Conservation (phyloP, 768 basidiomycete genomes). For the Russula griseocarnosa region DNA sequence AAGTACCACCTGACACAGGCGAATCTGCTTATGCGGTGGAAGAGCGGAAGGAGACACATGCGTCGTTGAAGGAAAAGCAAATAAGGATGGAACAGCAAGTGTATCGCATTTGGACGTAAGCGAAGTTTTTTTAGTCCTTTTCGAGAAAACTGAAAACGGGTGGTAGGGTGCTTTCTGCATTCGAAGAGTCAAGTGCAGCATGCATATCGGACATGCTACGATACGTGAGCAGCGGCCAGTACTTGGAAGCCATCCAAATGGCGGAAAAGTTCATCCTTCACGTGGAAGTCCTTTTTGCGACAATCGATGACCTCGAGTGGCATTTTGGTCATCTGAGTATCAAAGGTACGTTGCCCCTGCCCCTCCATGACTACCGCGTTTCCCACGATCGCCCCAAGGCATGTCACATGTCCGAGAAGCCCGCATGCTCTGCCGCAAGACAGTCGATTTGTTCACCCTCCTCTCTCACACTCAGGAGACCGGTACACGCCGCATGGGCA, state of each 20-base stretch:
- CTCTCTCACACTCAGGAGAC: conserved; percentile 95
- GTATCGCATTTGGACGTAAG: conserved; percentile 95
- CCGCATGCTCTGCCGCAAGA: conserved; percentile 97
- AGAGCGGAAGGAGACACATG: conserved; percentile 74
- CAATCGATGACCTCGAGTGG: conserved; percentile 93
- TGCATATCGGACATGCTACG: conserved; percentile 99
- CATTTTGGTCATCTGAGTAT: conserved; percentile 73
- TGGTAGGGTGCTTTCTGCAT: conserved; percentile 84
- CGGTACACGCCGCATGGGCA: conserved; percentile 83
- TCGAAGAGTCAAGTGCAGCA: conserved; percentile 98
- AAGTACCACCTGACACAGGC: conserved; percentile 30
- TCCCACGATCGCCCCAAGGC: conserved; percentile 44
- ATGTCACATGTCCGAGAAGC: conserved; percentile 99
- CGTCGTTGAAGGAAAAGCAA: conserved; percentile 84
- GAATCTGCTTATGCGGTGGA: conserved; percentile 66
- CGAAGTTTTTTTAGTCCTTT: neutral
- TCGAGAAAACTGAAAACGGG: conserved; percentile 18
- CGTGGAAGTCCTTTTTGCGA: conserved; percentile 95
- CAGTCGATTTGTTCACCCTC: conserved; percentile 95
- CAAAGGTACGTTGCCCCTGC: conserved; percentile 63
- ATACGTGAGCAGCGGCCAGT: conserved; percentile 94
- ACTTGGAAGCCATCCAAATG: conserved; percentile 95
- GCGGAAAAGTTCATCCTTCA: conserved; percentile 98
- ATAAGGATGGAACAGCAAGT: conserved; percentile 95
- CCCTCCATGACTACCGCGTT: neutral